Conservation (phyloP, 768 basidiomycete genomes). For the Gloeostereum incarnatum region DNA sequence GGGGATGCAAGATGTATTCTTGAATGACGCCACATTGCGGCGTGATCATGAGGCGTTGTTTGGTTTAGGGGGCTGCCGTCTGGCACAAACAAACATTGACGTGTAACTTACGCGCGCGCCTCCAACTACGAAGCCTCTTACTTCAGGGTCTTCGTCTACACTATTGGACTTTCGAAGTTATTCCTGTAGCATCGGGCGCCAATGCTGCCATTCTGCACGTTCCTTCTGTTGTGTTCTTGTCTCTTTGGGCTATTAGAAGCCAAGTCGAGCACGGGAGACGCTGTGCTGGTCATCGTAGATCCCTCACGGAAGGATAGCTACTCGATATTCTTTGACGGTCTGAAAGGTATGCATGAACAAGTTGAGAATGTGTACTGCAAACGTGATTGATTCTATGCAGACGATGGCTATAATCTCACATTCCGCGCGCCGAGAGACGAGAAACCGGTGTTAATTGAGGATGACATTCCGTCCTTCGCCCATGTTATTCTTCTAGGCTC, state of each 20-base stretch:
- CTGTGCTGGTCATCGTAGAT: slow-evolving; percentile 82
- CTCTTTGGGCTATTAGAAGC: slow-evolving; percentile 28
- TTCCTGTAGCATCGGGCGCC: slow-evolving; percentile 3
- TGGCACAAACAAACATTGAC: too few species aligned
- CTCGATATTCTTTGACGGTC: slow-evolving; percentile 71
- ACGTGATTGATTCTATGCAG: slow-evolving; percentile 23
- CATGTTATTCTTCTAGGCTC: slow-evolving; percentile 87
- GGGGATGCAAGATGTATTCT: too few species aligned
- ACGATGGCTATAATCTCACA: slow-evolving; percentile 76
- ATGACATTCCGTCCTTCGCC: slow-evolving; percentile 67
- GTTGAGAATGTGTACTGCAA: background rate
- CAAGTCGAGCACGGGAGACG: slow-evolving; percentile 73
- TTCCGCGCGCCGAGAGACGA: slow-evolving; percentile 80
- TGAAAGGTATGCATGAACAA: slow-evolving; percentile 46
- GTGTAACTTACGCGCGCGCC: too few species aligned
- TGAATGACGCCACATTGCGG: too few species aligned
- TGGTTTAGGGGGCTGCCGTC: too few species aligned
- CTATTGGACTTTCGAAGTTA: too few species aligned
- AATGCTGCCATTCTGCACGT: slow-evolving; percentile 28
- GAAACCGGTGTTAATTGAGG: slow-evolving; percentile 52
- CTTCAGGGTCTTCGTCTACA: too few species aligned
- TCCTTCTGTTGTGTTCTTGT: slow-evolving; percentile 23
- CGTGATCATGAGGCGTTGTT: too few species aligned
- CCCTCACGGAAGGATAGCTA: slow-evolving; percentile 62
- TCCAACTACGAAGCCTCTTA: too few species aligned